Conservation (phyloP, 2,329 filamentous ascomycete species). For the Claviceps pazoutovae region DNA sequence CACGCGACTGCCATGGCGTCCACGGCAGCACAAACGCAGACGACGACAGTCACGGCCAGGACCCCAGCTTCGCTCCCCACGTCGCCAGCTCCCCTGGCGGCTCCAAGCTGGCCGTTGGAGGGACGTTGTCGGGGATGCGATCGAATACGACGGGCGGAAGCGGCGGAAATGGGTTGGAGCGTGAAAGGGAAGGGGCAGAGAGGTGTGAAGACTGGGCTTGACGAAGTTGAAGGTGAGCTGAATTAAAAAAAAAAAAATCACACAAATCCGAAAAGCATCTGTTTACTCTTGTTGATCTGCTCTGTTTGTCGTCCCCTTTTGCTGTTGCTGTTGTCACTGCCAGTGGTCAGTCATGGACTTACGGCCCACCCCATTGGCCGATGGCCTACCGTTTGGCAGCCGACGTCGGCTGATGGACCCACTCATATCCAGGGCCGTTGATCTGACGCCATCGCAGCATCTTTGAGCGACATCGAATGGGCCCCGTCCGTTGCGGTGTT, state of each 20-base stretch:
- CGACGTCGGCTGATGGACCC: background rate
- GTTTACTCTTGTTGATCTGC: background rate
- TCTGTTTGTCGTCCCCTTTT: too few relatives aligned
- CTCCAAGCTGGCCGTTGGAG: background rate
- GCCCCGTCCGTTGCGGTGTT: background rate
- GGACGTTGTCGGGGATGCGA: conserved; percentile 5
- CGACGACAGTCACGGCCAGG: background rate
- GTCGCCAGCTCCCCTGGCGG: background rate
- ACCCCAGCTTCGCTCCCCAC: background rate
- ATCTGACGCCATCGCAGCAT: conserved; percentile 9
- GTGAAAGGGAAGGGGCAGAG: background rate
- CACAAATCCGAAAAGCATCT: background rate
- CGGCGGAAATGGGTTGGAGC: background rate
- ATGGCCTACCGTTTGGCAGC: background rate
- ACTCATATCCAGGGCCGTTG: background rate
- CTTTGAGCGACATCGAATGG: background rate
- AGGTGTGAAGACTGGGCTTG: background rate
- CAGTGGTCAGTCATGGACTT: too few relatives aligned
- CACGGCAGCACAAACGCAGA: background rate
- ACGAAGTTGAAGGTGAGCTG: background rate
- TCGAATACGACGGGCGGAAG: conserved; percentile 3
- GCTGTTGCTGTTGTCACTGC: too few relatives aligned
- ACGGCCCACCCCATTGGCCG: too few relatives aligned
- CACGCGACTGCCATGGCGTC: background rate
- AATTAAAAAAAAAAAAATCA: background rate